phyloP scores from a whole-genome alignment of 2,329 filamentous ascomycete genomes.

The Fusarium floridanum region DNA sequence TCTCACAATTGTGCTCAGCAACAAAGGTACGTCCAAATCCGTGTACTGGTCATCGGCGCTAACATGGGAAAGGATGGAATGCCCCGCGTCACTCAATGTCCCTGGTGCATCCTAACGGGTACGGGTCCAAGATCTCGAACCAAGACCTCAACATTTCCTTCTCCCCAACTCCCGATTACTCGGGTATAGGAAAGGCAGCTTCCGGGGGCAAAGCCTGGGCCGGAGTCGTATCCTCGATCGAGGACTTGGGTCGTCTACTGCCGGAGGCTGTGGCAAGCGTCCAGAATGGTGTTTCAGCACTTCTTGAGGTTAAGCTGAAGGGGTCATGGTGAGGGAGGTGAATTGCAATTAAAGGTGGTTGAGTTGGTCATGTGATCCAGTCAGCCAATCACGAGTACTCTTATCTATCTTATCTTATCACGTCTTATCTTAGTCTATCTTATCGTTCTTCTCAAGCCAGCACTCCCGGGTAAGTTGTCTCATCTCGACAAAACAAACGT shows the following conservation, averaged over 20 bases:
- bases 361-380: neutral
- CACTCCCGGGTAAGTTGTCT: no score
- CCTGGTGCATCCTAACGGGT: constrained; percentile 68
- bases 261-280: constrained; percentile 7
- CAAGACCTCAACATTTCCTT: constrained; percentile 73
- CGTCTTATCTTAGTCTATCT: no score
- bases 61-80: constrained; percentile 62
- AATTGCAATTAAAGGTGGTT: neutral
- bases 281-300: constrained; percentile 6
- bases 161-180: constrained; percentile 68
- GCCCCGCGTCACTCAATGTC: constrained; percentile 67
- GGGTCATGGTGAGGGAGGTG: neutral
- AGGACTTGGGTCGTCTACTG: constrained; percentile 1
- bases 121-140: constrained; percentile 64
- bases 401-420: no score
- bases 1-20: constrained; percentile 65
- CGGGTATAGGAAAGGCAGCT: constrained; percentile 70
- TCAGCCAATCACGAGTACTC: no score
- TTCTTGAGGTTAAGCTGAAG: neutral
- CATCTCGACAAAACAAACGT: no score
- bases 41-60: constrained; percentile 4
- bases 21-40: constrained; percentile 51
- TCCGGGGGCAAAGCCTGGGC: constrained; percentile 55
- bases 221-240: neutral
- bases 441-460: no score